phyloP scores from a whole-genome alignment of 2,329 filamentous ascomycete species.

The Scopulariopsis brevicaulis region DNA sequence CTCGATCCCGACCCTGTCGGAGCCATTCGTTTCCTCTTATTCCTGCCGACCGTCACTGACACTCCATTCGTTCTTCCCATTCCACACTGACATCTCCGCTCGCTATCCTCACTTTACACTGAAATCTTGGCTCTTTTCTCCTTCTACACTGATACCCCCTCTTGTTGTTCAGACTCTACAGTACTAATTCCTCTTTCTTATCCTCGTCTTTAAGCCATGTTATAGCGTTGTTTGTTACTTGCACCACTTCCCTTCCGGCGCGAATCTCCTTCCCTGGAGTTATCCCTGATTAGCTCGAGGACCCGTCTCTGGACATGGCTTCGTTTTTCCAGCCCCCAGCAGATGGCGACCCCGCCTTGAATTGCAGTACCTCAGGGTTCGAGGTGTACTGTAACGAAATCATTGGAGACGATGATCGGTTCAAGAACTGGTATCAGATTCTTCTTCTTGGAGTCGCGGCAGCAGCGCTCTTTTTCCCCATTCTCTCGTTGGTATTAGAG shows the following conservation, averaged over 20 bases:
- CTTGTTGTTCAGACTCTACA: no score
- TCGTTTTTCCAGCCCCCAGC: conserved; percentile 19
- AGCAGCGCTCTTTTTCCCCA: conserved; percentile 11
- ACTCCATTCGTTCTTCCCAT: neutral
- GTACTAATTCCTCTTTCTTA: neutral
- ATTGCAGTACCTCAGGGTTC: conserved; percentile 12
- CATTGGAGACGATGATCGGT: conserved; percentile 10
- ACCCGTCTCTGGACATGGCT: conserved; percentile 13
- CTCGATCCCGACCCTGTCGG: neutral
- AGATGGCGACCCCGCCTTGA: conserved; percentile 15
- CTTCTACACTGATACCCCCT: neutral
- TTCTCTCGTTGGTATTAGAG: conserved; percentile 7
- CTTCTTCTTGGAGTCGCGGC: conserved; percentile 14
- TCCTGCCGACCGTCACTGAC: neutral
- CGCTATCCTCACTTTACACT: no score
- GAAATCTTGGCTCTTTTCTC: neutral
- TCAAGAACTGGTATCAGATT: conserved; percentile 15
- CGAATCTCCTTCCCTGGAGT: neutral
- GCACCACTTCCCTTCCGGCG: neutral
- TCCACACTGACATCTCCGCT: neutral
- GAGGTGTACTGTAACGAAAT: conserved; percentile 19
- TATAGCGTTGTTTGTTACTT: neutral
- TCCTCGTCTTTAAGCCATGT: neutral
- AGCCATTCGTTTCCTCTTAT: neutral
- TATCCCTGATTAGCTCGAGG: neutral